Evolutionary conservation across 495 filamentous ascomycete genomes (phyloP).

Genomic region (Tuber magnatum): DNA sequence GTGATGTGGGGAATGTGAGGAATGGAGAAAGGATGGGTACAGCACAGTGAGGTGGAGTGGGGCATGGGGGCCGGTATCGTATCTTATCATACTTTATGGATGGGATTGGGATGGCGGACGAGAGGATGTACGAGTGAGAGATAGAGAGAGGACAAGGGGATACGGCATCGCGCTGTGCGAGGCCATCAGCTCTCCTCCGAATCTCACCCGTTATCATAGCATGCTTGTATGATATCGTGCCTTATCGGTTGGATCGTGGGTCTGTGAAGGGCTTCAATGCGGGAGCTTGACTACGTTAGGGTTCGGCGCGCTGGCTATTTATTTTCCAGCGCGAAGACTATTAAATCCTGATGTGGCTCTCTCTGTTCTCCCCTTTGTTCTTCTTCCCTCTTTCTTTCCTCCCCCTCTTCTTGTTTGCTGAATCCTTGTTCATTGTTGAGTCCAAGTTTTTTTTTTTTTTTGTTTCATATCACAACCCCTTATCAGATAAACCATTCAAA

Average conservation of each 20-base stretch:
- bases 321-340: neutral
- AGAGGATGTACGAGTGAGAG: neutral
- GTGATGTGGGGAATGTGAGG: neutral
- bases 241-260: neutral
- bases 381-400: neutral
- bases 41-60: too few species aligned
- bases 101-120: neutral
- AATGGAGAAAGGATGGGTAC: neutral
- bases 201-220: constrained; percentile 2
- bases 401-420: constrained; percentile 3
- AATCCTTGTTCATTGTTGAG: constrained; percentile 16
- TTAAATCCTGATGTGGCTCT: neutral
- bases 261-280: neutral
- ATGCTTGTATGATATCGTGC: neutral
- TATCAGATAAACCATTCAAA: neutral
- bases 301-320: neutral
- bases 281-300: neutral
- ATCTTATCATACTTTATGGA: too few species aligned
- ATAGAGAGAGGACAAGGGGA: neutral
- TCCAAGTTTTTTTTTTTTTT: constrained; percentile 9
- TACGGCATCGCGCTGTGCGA: neutral
- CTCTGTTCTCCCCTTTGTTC: constrained; percentile 6
- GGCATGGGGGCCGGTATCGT: too few species aligned
- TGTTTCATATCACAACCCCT: constrained; percentile 3
- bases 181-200: neutral